Evolutionary conservation across 345 rosid species (phyloP), one percentile per base, ranked within the genome.

Genomic region (Pugionium cornutum): DNA sequence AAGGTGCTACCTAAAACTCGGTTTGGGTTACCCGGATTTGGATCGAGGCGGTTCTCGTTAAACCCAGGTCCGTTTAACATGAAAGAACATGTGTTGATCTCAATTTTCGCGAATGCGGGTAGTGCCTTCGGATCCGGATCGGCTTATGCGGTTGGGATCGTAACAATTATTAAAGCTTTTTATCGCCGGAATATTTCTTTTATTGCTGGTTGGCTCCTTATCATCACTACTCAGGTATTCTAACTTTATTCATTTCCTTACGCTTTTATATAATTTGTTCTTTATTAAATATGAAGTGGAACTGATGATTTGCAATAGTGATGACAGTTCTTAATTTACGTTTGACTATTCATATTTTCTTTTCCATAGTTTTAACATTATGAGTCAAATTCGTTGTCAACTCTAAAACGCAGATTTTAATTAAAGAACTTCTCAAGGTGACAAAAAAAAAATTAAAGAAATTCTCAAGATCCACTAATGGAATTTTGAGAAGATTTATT

Each of bases 31-130:
- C 88, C 84, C 0, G 89, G 86, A 2, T 63, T 74, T 4, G 97
- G 94, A 43, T 76, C 83, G 2, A 75, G 45, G 44, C n/a, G 25
- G 58, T 84, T 86, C 51, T 84, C 97, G 9, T 67, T 91, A 41
- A 91, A 91, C 77, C 88, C 91, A 5, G 96, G 94, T 2, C 86
- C 94, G 25, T 91, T 91, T 70, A 91, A 91, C 75, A 79, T 86
- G 80, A 91, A 91, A 60, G 96, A 91, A 53, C 94, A 88, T 63
- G 96, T 91, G 4, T 81, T 91, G 29, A 91, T 91, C 5, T 76
- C 89, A 0, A 84, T 91, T 3, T 91, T 91, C 49, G 96, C 96
- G 1, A 91, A 88, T 28, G 97, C 96, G 9, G 97, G 97, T 6
- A 82, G 82, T 55, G 97, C 92, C 1, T 91, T 91, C 69, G 94